Base-by-base conservation (phyloP, 805 yeast genomes). In the Barnettozyma californica region DNA sequence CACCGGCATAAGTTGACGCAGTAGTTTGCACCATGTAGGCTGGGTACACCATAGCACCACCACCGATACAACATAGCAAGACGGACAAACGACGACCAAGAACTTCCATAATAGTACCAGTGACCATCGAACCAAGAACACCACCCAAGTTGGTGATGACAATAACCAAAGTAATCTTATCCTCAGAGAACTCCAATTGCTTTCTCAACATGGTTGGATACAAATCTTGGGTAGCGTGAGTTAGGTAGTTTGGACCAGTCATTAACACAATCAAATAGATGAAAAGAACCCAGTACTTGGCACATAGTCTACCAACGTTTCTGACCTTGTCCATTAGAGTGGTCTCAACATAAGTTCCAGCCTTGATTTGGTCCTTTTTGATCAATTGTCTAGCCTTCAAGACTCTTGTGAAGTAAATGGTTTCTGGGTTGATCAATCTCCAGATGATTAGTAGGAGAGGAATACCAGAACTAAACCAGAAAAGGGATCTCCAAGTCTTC, bases 211-310 rank as follows among this genome's bases (percentile, higher is more conserved):
- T 69, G 2, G 89, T 81, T 40, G 88, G 87, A 61, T 74, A 81
- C 64, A 85, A 69, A 65, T 84, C 92, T 64, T 84, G 90, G 9
- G 88, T 77, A 1, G 88, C 87, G 56, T 84, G 92, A 4, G 87
- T 76, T 69, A 77, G 72, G 66, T 81, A 84, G 66, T 84, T 84
- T 67, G 82, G 77, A 20, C 84, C 88, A 14, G 86, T 74, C 80
- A 83, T 78, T 60, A 83, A 64, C 13, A 84, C 54, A 33, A 84
- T 76, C 56, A 77, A 66, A 61, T 82, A 84, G 45, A 75, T 60
- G 54, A 80, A 68, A 52, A 79, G 66, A 44, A 83, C 71, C 90
- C 91, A 85, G 63, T 85, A 78, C 37, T 68, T 65, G 56, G 65
- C 70, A 46, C 74, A 48, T 9, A 76, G 66, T 43, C 46, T 53